Percentiles rank a stretch among this genome's conserved stretches.
Conservation (phyloP, 495 filamentous ascomycete species). For the Podospora pseudocomata region DNA sequence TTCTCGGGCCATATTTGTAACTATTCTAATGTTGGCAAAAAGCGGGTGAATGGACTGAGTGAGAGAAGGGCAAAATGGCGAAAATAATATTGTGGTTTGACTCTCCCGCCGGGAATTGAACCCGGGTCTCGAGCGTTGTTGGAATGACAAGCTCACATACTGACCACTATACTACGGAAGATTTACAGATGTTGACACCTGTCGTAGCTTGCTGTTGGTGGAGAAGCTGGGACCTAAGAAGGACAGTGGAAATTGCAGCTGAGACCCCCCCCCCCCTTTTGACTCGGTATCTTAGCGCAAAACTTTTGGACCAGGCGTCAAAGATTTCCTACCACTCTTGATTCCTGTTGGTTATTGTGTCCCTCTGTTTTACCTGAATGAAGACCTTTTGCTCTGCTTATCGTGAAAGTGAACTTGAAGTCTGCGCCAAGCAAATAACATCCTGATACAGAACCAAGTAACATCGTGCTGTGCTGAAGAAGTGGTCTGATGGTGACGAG, state of each 20-base stretch:
- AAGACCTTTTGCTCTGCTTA: too few species aligned
- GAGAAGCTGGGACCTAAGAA: background rate
- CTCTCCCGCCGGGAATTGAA: conserved; percentile 7
- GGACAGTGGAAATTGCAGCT: background rate
- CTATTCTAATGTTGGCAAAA: too few species aligned
- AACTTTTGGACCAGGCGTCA: too few species aligned
- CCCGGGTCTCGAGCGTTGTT: conserved; percentile 6
- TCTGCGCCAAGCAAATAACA: background rate
- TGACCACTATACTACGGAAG: conserved; percentile 7
- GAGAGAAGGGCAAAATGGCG: background rate
- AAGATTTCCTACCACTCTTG: too few species aligned
- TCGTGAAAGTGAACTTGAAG: too few species aligned
- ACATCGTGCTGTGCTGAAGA: background rate
- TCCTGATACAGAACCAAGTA: background rate
- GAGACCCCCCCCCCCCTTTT: background rate
- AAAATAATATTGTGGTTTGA: background rate
- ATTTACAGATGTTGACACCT: conserved; percentile 1
- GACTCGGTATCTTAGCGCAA: too few species aligned
- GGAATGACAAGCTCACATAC: conserved; percentile 6
- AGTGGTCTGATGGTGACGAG: background rate
- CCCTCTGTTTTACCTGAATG: too few species aligned
- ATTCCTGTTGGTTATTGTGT: too few species aligned
- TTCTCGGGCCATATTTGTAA: too few species aligned
- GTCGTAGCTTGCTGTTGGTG: background rate
- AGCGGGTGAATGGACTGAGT: too few species aligned